Base-by-base conservation (phyloP, 2,329 filamentous ascomycete species). In the Akanthomyces uredinophilus region DNA sequence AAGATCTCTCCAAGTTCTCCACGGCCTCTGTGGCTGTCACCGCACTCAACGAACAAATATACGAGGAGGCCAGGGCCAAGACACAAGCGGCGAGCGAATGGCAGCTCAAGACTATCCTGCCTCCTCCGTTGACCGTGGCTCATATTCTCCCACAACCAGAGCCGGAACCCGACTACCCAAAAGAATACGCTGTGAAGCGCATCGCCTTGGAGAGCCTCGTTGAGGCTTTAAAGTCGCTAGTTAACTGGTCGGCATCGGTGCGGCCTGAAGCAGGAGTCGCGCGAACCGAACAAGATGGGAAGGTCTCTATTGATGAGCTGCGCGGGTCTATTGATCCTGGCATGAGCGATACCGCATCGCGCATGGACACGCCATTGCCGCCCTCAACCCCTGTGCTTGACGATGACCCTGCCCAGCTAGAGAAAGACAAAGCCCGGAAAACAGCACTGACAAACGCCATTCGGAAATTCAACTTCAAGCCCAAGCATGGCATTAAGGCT, bases 391-490 rank as follows among this genome's bases (percentile, higher is more conserved):
- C 87, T 22, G 78, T 87, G 2, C 76, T 86, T 4, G 92, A 97
- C 62, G 96, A 99, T 70, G 95, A 99, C 70, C 94, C 94, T 0
- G 92, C 87, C 65, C 89, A 97, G 69, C 80, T 99, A n/a, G 95
- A 98, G 70, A 96, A 90, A 74, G 92, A 93, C 61, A 98, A 98
- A 77, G 91, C 93, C 64, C 85, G 89, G 65, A 99, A 99, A 77
- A 98, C 92, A 7, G 95, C 95, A 0, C 78, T 98, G 64, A 90
- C 88, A 58, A 95, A 96, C 68, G 94, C 90, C 2, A 89, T 97
- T 60, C 87, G 88, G 55, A 89, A 92, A 65, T 99, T 99, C 82
- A 99, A 99, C 73, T 97, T 94, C 80, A 99, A 99, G 74, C 92
- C 96, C 0, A 99, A 99, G 75, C 87, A 90, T 63, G 96, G 95